Evolutionary conservation across 2,329 filamentous ascomycete genomes (phyloP), one percentile per base, ranked within the genome.

Genomic region (Akanthomyces dipterigenus): DNA sequence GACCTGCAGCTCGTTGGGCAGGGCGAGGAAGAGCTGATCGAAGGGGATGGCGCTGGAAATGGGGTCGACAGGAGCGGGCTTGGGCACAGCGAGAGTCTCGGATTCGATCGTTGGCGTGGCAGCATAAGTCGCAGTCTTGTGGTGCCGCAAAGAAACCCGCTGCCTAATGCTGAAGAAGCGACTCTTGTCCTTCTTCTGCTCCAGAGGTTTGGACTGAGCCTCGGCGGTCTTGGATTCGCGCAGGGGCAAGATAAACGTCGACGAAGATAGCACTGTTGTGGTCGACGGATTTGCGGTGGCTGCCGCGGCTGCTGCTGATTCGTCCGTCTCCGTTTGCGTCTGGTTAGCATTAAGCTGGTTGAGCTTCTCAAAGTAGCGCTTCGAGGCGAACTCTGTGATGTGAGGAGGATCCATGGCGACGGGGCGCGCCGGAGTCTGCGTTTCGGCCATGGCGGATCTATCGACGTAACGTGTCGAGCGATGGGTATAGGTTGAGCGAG

Each of bases 311-410:
- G 66, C 20, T 69, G 70, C 34, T 49, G 58, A 61, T 22, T 40
- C 42, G 22, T 42, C 38, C 18, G 28, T 48, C 24, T 66, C 64
- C 69, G 61, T 76, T 65, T 78, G 77, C 20, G 74, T 75, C 65
- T 73, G 77, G 34, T 80, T 75, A 69, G 77, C 79, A 70, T 74
- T 82, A 67, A 76, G 79, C 73, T 85, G 81, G 62, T 76, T 79
- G 63, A 87, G 72, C 73, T 88, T 88, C 60, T 81, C 80, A 65
- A 87, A 84, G 69, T 86, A 88, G 65, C 82, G 82, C 72, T 83
- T 78, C 49, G 85, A 88, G 64, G 84, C 85, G 73, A 88, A 88
- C 71, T 88, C 85, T 63, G 85, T 86, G 64, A 85, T 78, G 65
- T 87, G 84, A 67, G 81, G 78, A 68, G 82, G 83, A 65, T 87